Evolutionary conservation across 2,329 filamentous ascomycete species (phyloP).

Genomic region (Cytospora schulzeri): DNA sequence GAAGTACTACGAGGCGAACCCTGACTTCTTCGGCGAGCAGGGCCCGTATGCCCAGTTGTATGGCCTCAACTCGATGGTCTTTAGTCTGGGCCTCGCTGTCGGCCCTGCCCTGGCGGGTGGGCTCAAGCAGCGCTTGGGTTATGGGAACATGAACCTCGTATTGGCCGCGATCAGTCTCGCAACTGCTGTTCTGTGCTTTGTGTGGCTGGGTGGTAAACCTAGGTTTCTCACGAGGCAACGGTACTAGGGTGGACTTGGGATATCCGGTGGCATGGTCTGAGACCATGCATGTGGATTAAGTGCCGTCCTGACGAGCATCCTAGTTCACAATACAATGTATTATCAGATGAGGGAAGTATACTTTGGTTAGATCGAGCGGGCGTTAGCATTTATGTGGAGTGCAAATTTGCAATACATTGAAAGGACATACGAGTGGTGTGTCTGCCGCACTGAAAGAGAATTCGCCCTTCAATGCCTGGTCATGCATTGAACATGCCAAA

Average conservation of each 20-base stretch:
- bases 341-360: no score
- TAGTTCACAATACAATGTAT: no score
- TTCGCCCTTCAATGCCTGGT: neutral
- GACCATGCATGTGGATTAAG: neutral
- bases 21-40: conserved; percentile 54
- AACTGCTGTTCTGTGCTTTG: conserved; percentile 46
- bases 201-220: conserved; percentile 49
- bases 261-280: neutral
- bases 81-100: conserved; percentile 59
- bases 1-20: conserved; percentile 57
- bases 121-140: conserved; percentile 54
- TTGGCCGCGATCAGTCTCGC: conserved; percentile 48
- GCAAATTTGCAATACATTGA: neutral
- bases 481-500: no score
- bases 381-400: neutral
- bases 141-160: conserved; percentile 59
- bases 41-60: conserved; percentile 68
- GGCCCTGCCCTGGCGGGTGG: conserved; percentile 60
- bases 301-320: neutral
- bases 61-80: conserved; percentile 65
- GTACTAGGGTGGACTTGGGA: neutral
- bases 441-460: neutral
- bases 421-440: no score
- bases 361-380: no score
- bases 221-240: conserved; percentile 35